Conservation (phyloP, 257 asterid genomes). For the Nicotiana obtusifolia region DNA sequence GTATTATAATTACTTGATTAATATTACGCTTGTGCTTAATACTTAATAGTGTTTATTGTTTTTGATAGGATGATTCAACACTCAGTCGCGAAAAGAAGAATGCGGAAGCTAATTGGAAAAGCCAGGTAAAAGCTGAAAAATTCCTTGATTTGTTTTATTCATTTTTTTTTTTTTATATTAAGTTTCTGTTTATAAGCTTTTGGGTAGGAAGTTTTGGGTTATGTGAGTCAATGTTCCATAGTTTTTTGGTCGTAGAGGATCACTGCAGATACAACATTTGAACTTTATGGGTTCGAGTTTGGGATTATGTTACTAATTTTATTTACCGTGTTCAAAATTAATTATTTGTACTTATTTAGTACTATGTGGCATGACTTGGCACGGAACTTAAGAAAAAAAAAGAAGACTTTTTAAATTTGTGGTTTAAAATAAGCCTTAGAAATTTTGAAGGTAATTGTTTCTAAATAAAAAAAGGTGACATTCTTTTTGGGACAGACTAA, state of each 20-base stretch:
- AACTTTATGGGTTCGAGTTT: no score
- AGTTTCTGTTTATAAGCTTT: not conserved
- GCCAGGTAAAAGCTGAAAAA: conserved; percentile 38
- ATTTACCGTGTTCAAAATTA: no score
- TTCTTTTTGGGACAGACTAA: no score
- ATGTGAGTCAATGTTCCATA: not conserved
- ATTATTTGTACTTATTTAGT: no score
- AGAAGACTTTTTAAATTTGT: no score
- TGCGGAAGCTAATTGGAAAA: conserved; percentile 84
- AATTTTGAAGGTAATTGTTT: no score
- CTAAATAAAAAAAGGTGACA: no score
- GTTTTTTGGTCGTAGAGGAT: not conserved
- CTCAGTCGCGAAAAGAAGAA: conserved; percentile 80
- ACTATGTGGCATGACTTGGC: no score
- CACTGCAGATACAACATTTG: no score
- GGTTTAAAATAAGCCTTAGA: no score
- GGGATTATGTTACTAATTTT: no score
- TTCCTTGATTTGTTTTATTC: not conserved
- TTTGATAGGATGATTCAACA: conserved; percentile 70
- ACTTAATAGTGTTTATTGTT: not conserved
- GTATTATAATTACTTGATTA: not conserved
- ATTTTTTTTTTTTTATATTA: not conserved
- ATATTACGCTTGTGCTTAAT: not conserved
- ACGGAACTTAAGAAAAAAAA: no score
- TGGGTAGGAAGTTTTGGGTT: not conserved